Evolutionary conservation across 768 basidiomycete species (phyloP), one percentile per base, ranked within the genome.

Genomic region (Lactifluus hygrophoroides): DNA sequence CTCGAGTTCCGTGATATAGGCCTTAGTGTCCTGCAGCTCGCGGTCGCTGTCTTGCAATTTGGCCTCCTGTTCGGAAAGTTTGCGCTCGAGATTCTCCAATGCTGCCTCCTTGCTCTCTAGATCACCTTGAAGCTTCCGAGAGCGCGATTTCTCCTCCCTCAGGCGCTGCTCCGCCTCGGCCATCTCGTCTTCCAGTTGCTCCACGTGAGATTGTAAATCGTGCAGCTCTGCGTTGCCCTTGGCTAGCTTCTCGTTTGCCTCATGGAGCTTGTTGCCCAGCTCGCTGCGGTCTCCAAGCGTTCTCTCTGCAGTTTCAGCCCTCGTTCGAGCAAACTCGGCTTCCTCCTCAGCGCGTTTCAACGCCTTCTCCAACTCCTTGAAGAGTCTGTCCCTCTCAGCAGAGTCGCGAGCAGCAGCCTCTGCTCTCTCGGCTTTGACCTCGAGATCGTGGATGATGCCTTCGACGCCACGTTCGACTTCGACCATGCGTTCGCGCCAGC

Each of bases 401-500:
- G 74, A 73, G 3, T 73, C 70, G 37, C 71, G 71, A 8, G 72
- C 73, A 25, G 68, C 72, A 53, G 73, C 71, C 65, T 87, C 84
- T 0, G 86, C 80, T 35, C 71, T 74, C 43, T 72, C 73, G 2
- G 80, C 65, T 62, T 79, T 83, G 60, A 65, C 64, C 70, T 90
- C 86, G 57, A 92, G 70, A 50, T 82, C 80, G n/a, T 71, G 71
- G 19, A 92, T 74, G 56, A 90, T 84, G 9, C 72, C 80, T 37
- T 80, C 79, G 27, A 88, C 88, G 4, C 85, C 86, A 50, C 73
- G 74, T 69, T 90, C 84, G 9, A 88, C 85, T 58, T 88, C 87
- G 9, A 62, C 65, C 81, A 90, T 87, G 45, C 85, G 76, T 51
- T 79, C 80, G 64, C 80, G 81, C 83, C 85, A 91, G 44, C 81